Evolutionary conservation across 2,329 filamentous ascomycete genomes (phyloP), one percentile per base, ranked within the genome.

Genomic region (Sphaerulina musiva): DNA sequence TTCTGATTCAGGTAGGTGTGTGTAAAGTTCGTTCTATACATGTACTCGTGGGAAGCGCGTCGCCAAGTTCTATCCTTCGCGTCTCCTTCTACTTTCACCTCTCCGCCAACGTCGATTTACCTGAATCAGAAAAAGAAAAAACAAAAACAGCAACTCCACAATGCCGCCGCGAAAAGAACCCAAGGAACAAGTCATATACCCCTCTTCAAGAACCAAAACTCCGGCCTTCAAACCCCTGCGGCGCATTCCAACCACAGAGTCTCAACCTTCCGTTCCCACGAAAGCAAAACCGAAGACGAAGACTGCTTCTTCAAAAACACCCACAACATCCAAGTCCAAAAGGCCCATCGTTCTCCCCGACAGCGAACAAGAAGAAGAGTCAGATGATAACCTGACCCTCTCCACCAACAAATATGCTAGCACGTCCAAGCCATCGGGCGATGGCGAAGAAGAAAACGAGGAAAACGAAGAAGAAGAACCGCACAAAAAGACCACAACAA

Each of bases 241-340:
- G 47, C 66, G 66, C 8, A 61, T 58, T 6, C 34, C 80, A 72
- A 51, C 89, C 75, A 68, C 86, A 34, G 62, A 62, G 41, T 62
- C 63, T 10, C 58, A 63, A 36, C 58, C 54, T 41, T 60, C 57
- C 2, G 42, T 45, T 41, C 55, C 47, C 14, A 17, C 58, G 14
- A 59, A 51, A 32, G 17, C 57, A 26, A 36, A 47, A 31, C 29
- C 43, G 10, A 58, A 54, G 38, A 20, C 20, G 20, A 60, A 50
- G 20, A 40, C 53, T 10, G 36, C 50, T 10, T 26, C 46, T 31
- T 26, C 46, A 31, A 51, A 48, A 41, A 14, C 54, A 10, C 29
- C 52, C 5, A 46, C 48, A 32, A 56, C 44, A 29, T 32, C 54
- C 20, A 57, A 49, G 34, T 32, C 54, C 20, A 57, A 56, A 31